These are phyloP conservation scores for Chimonanthus praecox DNA, from an alignment of 164 flowering plant genomes.

Conservation along the genomic window DNA sequence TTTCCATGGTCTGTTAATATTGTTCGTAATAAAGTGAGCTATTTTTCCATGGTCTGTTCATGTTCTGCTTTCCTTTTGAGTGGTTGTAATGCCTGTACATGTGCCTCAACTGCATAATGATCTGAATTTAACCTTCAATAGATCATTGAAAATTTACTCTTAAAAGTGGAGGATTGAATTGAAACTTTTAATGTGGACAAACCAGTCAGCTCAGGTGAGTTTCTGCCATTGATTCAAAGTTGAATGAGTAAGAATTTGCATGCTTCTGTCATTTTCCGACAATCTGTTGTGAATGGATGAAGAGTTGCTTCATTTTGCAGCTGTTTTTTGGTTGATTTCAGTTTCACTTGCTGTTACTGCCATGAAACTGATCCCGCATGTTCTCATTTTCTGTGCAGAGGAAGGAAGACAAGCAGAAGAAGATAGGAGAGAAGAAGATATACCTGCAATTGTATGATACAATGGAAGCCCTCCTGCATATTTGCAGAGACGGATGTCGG, in stretches of 20 bases:
- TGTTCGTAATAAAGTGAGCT: no score
- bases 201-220: no score
- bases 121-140: not conserved
- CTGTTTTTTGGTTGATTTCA: no score
- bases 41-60: not conserved
- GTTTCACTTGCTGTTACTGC: not conserved
- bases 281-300: not conserved
- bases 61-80: not conserved
- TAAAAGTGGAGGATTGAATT: not conserved
- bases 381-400: slow-evolving; percentile 25
- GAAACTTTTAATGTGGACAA: not conserved
- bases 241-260: not conserved
- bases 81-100: not conserved
- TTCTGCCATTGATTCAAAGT: no score
- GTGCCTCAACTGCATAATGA: not conserved
- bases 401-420: slow-evolving; percentile 54
- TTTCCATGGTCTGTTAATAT: no score
- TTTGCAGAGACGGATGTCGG: slow-evolving; percentile 81
- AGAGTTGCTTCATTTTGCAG: not conserved
- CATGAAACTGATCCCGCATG: not conserved
- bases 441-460: slow-evolving; percentile 75
- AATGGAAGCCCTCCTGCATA: slow-evolving; percentile 84
- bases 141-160: not conserved
- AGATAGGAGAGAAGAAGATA: slow-evolving; percentile 59
- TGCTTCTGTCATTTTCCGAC: not conserved